These are phyloP conservation scores for Plasmodium malariae DNA, from an alignment of 169 alveolate species.

Conservation along the genomic window DNA sequence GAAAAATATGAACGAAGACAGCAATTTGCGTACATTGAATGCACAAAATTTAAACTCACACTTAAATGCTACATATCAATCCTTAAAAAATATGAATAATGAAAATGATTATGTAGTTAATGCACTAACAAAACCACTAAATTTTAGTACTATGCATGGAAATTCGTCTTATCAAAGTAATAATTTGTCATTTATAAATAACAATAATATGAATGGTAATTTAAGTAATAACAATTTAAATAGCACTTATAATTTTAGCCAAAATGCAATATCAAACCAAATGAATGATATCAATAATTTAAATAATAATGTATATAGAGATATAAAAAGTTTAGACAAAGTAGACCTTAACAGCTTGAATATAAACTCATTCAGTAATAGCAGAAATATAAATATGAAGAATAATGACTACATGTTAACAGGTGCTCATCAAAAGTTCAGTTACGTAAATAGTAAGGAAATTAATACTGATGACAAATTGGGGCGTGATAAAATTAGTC, in stretches of 20 bases:
- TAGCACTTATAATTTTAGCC: not conserved
- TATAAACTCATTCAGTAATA: constrained; percentile 47
- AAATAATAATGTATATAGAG: constrained; percentile 22
- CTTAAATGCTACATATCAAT: not conserved
- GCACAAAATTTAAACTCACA: constrained; percentile 18
- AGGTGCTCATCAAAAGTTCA: constrained; percentile 17
- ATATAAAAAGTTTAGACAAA: constrained; percentile 21
- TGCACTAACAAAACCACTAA: not conserved
- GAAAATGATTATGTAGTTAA: constrained; percentile 22
- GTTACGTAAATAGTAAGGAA: constrained; percentile 3
- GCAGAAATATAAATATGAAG: constrained; percentile 28
- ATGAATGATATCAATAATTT: not conserved
- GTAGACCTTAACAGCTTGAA: not conserved
- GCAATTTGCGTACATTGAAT: constrained; percentile 1
- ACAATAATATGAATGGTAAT: constrained; percentile 16
- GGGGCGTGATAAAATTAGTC: not conserved
- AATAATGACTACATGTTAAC: constrained; percentile 4
- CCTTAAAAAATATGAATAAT: constrained; percentile 12
- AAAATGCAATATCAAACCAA: not conserved
- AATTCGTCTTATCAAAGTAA: constrained; percentile 2
- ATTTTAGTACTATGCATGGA: constrained; percentile 11
- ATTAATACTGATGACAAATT: not conserved
- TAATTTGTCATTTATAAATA: constrained; percentile 14
- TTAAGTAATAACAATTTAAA: not conserved
- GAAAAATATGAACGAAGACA: constrained; percentile 26